Base-by-base conservation (phyloP, 768 basidiomycete genomes). In the Clathrus columnatus region DNA sequence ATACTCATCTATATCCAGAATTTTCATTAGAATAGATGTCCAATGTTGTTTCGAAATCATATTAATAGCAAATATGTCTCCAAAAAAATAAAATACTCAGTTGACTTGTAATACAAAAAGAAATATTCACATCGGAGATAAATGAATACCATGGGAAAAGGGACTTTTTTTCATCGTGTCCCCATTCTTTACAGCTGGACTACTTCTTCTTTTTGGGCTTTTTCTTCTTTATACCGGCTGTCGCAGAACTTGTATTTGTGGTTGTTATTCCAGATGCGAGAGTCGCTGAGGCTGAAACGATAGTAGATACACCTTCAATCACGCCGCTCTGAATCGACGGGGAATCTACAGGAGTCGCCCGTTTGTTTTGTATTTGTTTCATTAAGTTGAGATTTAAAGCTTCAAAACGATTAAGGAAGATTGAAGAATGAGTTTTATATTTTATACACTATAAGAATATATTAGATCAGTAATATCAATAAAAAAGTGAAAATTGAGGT, bases 341-440 rank as follows among this genome's bases (percentile, higher is more conserved):
- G 7, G 32, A n/a, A 10, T 21, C 30, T 42, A 16, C 50, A 18
- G 56, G 49, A 10, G 69, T 67, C 2, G 69, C 70, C 54, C 68
- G 75, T 16, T 65, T 75, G 63, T 92, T 91, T 65, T 83, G 86
- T 84, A 92, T 91, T 71, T 86, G 87, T 63, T 84, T 79, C 75
- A 91, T 87, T 51, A 96, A 74, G 6, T 86, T 82, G 43, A 87
- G 78, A 66, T 95, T 96, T 58, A 98, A 77, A 6, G 85, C 78
- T 69, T 97, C 93, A 72, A 98, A 97, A 61, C 94, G 87, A 76
- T 97, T 96, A 60, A 98, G 84, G 71, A 91, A 91, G 66, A 95
- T 85, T 50, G 89, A 91, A 2, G 93, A 96, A 62, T 85, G 84
- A 1, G 94, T 95, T 70, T 94, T 92, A 76, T 95, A 97, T 70